Base-by-base conservation (phyloP, 805 yeast genomes). In the Metschnikowia santaceciliae region DNA sequence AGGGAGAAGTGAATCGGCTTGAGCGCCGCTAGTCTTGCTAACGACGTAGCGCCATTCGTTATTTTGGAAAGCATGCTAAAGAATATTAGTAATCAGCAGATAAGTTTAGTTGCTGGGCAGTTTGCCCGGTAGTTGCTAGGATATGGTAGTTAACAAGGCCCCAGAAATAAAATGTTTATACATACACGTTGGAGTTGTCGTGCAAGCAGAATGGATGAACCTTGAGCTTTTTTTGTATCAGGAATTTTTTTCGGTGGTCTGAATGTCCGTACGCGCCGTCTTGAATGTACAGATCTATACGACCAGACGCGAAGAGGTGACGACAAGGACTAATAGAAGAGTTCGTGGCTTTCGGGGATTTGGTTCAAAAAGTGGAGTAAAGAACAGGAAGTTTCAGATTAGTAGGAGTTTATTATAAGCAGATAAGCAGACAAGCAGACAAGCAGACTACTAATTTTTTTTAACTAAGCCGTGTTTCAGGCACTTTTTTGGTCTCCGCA, bases 1-100 rank as follows among this genome's bases (percentile, higher is more conserved):
- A 90, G 81, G 48, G 91, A 83, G 49, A 90, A 79, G 68, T 91
- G 98, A 58, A 92, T 88, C 15, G 99, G 99, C 63, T 84, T 79
- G 53, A 80, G 79, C 13, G 96, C 94, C 48, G 92, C 81, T 20
- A 77, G 65, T 51, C 72, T 73, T 42, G 88, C 86, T 48, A 82
- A 60, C 40, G 69, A 66, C 48, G 71, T 57, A 22, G 72, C 66
- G 49, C 65, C 64, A 54, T 60, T 59, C 51, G 68, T 67, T 54
- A 70, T 55, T 42, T 59, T 54, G 49, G 61, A 55, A 54, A 68
- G 66, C 74, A 70, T 69, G 37, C 57, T 54, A 20, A 26, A 22
- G 41, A 35, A 22, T 14, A 17, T 46, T 37, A 36, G 42, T 37
- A 37, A 20, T 3, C 10, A 20, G 32, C 22, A 7, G 23, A 8